Base-by-base conservation (phyloP, 805 yeast species). In the Wickerhamiella lipophila region DNA sequence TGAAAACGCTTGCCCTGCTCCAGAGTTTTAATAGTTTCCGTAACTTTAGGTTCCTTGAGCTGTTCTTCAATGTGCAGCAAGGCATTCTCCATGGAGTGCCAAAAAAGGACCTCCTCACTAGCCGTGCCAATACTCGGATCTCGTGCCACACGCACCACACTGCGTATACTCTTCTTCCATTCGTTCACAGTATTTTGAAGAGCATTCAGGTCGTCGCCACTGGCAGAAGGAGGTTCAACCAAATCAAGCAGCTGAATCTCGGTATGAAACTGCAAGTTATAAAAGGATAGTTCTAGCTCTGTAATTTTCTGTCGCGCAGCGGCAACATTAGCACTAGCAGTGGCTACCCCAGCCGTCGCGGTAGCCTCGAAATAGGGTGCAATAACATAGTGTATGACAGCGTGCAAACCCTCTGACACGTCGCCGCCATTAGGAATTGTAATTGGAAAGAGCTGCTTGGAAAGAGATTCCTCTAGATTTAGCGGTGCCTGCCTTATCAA, bases 1-100 rank as follows among this genome's bases (percentile, higher is more conserved):
- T 83, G 94, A 58, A 79, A 83, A 53, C 96, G 69, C 55, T 83
- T 87, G 2, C 87, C 86, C 13, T 72, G 66, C 51, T 76, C 75
- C 49, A 88, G 67, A 0, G 83, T 66, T 1, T 74, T 76, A 12
- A 86, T 63, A 0, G 92, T 77, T 7, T 74, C 60, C 18, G 63
- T 65, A 1, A 85, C 75, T 30, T 76, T 79, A 0, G 71, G 69
- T 0, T 75, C 67, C 2, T 69, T 62, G 1, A 83, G 62, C 58
- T 86, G 95, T 1, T 68, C 67, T 47, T 75, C 74, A 0, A 83
- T 69, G 1, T 77, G 66, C 2, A 56, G 50, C 39, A 88, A 66
- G 0, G 84, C 79, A 1, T 64, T 58, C 56, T 83, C 89, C 68
- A 83, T 69, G 0, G 85, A 74, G 7, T 68, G 65, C 96, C 96